phyloP scores from a whole-genome alignment of 805 yeast genomes.

The Hermanozyma aechmeae region DNA sequence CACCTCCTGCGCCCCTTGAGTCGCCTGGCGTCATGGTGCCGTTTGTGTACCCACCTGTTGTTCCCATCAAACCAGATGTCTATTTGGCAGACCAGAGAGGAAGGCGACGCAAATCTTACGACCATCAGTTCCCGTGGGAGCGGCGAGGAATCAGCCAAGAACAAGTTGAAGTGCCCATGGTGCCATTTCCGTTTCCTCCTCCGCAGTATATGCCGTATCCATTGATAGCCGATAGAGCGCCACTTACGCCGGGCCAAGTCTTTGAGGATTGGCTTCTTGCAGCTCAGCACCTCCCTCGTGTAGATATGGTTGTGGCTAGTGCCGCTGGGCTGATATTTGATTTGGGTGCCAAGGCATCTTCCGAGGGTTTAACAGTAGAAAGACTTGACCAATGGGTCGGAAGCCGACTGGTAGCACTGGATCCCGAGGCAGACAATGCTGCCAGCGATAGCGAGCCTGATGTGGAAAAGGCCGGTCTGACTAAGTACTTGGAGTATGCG shows the following conservation, averaged over 20 bases:
- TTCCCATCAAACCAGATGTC: conserved; percentile 13
- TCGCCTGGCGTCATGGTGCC: conserved; percentile 30
- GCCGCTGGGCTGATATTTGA: conserved; percentile 37
- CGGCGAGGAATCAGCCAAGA: neutral
- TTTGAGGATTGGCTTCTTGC: conserved; percentile 28
- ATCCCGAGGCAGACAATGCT: conserved; percentile 5
- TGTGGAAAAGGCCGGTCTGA: conserved; percentile 10
- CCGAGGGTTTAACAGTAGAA: conserved; percentile 21
- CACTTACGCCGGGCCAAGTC: conserved; percentile 27
- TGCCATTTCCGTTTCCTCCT: conserved; percentile 39
- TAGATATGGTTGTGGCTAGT: conserved; percentile 37
- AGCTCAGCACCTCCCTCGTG: conserved; percentile 24
- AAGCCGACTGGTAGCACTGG: neutral
- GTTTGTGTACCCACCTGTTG: conserved; percentile 35
- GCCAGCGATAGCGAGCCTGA: conserved; percentile 5
- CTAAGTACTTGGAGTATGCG: conserved; percentile 17
- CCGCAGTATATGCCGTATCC: conserved; percentile 38
- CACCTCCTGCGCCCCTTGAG: neutral
- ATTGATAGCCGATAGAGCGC: conserved; percentile 23
- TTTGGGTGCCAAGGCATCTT: conserved; percentile 20
- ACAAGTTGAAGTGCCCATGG: conserved; percentile 8
- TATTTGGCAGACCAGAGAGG: conserved; percentile 1
- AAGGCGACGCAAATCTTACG: neutral
- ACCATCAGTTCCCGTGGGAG: conserved; percentile 1
- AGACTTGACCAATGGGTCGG: conserved; percentile 7